Evolutionary conservation across 2,329 filamentous ascomycete species (phyloP).

Genomic region (Truncatella angustata): DNA sequence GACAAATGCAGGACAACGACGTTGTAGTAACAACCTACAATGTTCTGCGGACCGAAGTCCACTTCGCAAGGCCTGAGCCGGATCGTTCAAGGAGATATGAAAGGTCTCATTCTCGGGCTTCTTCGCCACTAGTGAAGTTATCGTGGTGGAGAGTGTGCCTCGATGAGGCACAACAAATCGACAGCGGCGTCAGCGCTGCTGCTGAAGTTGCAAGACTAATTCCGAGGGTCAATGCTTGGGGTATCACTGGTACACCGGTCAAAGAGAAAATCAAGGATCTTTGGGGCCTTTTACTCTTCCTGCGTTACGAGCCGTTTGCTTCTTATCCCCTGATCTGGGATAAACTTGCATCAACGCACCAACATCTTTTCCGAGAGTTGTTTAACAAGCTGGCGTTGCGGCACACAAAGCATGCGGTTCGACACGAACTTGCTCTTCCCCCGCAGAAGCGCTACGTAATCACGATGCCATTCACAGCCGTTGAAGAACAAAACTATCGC

Average conservation of each 20-base stretch:
- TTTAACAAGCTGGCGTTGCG: conserved; percentile 74
- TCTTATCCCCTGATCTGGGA: conserved; percentile 65
- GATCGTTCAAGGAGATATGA: conserved; percentile 64
- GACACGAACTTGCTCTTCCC: conserved; percentile 76
- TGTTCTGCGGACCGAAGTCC: conserved; percentile 75
- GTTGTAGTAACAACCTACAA: conserved; percentile 65
- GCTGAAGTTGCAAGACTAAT: conserved; percentile 77
- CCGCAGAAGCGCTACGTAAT: conserved; percentile 83
- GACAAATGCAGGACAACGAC: conserved; percentile 49
- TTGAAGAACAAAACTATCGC: conserved; percentile 88
- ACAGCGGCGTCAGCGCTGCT: conserved; percentile 81
- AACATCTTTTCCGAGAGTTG: conserved; percentile 63
- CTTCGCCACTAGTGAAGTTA: conserved; percentile 76
- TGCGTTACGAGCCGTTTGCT: conserved; percentile 75
- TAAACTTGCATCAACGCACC: conserved; percentile 59
- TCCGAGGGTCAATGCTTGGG: conserved; percentile 86
- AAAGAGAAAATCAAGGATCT: conserved; percentile 76
- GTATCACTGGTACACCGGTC: conserved; percentile 86
- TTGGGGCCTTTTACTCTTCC: conserved; percentile 76
- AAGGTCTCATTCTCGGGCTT: conserved; percentile 63
- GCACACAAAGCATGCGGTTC: conserved; percentile 80
- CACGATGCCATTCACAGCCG: conserved; percentile 82
- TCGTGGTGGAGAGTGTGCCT: conserved; percentile 84
- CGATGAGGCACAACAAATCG: conserved; percentile 88
- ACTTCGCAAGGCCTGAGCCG: conserved; percentile 71